phyloP scores from a whole-genome alignment of 164 flowering plant genomes.

The Nymphaea colorata region DNA sequence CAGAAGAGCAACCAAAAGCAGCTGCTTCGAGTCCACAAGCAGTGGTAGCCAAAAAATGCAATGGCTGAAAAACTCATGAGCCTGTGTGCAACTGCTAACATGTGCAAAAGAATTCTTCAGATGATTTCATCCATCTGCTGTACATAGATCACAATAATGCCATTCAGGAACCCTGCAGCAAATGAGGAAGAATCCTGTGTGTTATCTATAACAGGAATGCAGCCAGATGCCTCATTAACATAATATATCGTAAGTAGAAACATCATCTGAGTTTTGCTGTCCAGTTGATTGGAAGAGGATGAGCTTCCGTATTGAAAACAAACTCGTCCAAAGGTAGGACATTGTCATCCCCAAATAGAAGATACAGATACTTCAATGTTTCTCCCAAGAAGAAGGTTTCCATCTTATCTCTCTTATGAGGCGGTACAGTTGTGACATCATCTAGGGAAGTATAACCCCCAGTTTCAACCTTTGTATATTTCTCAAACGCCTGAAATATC shows the following conservation, averaged over 20 bases:
- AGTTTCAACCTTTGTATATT: slow-evolving; percentile 63
- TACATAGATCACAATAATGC: neutral
- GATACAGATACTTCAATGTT: slow-evolving; percentile 77
- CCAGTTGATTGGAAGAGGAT: slow-evolving; percentile 61
- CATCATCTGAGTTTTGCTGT: slow-evolving; percentile 7
- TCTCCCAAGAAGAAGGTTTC: slow-evolving; percentile 96
- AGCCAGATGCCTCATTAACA: neutral
- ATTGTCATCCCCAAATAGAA: slow-evolving; percentile 58
- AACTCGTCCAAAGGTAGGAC: slow-evolving; percentile 74
- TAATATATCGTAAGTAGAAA: neutral
- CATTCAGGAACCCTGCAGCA: neutral
- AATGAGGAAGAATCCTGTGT: neutral
- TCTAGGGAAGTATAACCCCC: slow-evolving; percentile 86
- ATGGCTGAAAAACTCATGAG: neutral
- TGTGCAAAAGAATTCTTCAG: no score
- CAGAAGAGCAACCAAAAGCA: neutral
- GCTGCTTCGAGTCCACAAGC: neutral
- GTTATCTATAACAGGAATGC: neutral
- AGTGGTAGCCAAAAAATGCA: neutral
- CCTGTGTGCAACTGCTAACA: neutral
- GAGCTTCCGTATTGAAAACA: slow-evolving; percentile 93
- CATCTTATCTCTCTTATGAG: slow-evolving; percentile 87
- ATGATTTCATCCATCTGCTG: neutral
- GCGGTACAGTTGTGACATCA: slow-evolving; percentile 81
- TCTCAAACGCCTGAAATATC: slow-evolving; percentile 90